A percentile compares a stretch with the other conserved stretches of the same genome.
These are phyloP conservation scores for Linnemannia zychae DNA, from an alignment of 192 early-diverging fungal species.

Conservation along the genomic window DNA sequence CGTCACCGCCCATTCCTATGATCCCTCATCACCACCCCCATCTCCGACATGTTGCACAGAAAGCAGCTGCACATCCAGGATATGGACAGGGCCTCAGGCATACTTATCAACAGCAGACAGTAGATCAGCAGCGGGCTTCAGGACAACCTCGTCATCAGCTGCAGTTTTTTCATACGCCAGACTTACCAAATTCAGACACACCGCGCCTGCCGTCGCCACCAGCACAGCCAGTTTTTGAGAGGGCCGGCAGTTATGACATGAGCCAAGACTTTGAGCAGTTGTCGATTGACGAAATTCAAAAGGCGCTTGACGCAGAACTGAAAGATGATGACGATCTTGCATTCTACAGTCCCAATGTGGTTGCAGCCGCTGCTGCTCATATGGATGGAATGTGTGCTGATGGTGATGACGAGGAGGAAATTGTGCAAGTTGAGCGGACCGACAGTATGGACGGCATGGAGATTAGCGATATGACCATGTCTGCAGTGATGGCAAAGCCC, in stretches of 20 bases:
- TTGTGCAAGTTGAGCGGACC: conserved; percentile 20
- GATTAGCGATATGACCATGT: conserved; percentile 20
- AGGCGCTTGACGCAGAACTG: neutral
- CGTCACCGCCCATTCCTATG: conserved; percentile 16
- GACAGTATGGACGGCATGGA: conserved; percentile 23
- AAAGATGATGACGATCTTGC: neutral
- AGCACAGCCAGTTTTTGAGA: neutral
- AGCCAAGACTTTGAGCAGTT: neutral
- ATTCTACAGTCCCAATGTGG: neutral
- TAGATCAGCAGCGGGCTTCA: neutral
- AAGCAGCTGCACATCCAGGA: neutral
- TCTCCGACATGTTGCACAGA: neutral
- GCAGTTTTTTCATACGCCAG: neutral
- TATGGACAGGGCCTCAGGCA: neutral
- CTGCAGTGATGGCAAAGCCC: neutral
- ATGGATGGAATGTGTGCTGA: neutral
- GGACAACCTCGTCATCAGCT: neutral
- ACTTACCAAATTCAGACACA: neutral
- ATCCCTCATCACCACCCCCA: neutral
- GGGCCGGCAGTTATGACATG: neutral
- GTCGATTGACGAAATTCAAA: neutral
- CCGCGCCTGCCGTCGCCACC: neutral
- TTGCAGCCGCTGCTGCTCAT: neutral
- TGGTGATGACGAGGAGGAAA: neutral
- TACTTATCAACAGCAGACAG: neutral